These are phyloP conservation scores for Fusarium sterilihyphosum DNA, from an alignment of 2,329 filamentous ascomycete genomes.

Conservation along the genomic window DNA sequence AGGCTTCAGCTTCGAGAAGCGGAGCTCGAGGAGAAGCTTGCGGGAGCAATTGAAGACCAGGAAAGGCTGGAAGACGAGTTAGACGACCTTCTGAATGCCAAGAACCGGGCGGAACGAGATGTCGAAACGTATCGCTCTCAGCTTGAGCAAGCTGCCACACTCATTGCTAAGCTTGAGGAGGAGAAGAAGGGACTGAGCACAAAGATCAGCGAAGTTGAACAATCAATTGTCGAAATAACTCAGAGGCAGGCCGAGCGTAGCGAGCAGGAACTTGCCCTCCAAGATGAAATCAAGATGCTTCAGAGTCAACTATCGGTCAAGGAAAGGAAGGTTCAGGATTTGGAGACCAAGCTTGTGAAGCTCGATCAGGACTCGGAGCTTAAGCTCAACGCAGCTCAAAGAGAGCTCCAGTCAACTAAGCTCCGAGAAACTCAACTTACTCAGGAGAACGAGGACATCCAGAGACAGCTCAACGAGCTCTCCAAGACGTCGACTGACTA, in stretches of 20 bases:
- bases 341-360: conserved; percentile 85
- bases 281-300: conserved; percentile 88
- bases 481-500: conserved; percentile 94
- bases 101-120: conserved; percentile 88
- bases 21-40: conserved; percentile 91
- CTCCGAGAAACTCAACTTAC: conserved; percentile 79
- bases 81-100: conserved; percentile 86
- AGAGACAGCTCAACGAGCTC: conserved; percentile 85
- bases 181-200: conserved; percentile 82
- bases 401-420: conserved; percentile 80
- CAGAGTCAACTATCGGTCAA: conserved; percentile 90
- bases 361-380: conserved; percentile 89
- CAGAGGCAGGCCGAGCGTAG: conserved; percentile 77
- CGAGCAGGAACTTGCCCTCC: conserved; percentile 78
- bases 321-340: conserved; percentile 87
- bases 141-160: conserved; percentile 87
- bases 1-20: conserved; percentile 91
- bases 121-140: conserved; percentile 81
- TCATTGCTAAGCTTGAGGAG: conserved; percentile 85
- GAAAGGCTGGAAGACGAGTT: conserved; percentile 93
- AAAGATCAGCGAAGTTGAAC: conserved; percentile 75
- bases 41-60: conserved; percentile 92
- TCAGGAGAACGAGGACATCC: conserved; percentile 83
- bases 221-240: conserved; percentile 75
- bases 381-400: conserved; percentile 80